Conservation (phyloP, 2,329 filamentous ascomycete genomes). For the Botryotinia narcissicola region DNA sequence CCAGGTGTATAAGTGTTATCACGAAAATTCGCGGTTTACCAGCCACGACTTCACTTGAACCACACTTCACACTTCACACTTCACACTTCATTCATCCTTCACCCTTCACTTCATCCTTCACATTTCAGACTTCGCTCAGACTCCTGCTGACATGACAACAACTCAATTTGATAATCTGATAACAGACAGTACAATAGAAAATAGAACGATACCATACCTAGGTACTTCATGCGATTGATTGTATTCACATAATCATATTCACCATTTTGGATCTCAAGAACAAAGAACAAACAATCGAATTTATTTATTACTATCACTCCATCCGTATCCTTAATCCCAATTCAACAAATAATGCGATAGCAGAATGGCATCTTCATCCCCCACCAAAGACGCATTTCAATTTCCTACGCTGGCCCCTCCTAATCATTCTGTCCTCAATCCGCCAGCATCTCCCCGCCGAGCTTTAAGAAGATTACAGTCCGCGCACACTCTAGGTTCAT, state of each 20-base stretch:
- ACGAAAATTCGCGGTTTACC: slow-evolving; percentile 6
- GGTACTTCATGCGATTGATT: background rate
- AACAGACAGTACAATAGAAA: background rate
- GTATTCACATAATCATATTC: background rate
- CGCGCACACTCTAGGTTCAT: slow-evolving; percentile 65
- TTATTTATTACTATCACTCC: background rate
- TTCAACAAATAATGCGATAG: slow-evolving; percentile 10
- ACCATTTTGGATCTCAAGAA: background rate
- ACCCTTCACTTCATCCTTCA: background rate
- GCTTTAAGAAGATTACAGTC: slow-evolving; percentile 73
- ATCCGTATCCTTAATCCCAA: background rate
- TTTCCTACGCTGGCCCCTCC: slow-evolving; percentile 26
- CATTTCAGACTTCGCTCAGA: background rate
- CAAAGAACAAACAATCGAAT: background rate
- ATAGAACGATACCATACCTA: background rate
- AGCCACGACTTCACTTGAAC: background rate
- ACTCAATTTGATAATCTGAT: background rate
- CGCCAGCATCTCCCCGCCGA: slow-evolving; percentile 62
- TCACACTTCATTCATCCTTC: background rate
- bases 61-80: background rate
- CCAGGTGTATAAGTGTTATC: background rate
- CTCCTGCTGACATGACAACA: slow-evolving; percentile 1
- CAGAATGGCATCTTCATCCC: slow-evolving; percentile 23
- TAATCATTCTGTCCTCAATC: slow-evolving; percentile 42
- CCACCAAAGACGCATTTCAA: slow-evolving; percentile 33